Percentiles rank a stretch among this genome's conserved stretches.
Conservation (phyloP, 345 rosid genomes). For the Lepidium sativum region DNA sequence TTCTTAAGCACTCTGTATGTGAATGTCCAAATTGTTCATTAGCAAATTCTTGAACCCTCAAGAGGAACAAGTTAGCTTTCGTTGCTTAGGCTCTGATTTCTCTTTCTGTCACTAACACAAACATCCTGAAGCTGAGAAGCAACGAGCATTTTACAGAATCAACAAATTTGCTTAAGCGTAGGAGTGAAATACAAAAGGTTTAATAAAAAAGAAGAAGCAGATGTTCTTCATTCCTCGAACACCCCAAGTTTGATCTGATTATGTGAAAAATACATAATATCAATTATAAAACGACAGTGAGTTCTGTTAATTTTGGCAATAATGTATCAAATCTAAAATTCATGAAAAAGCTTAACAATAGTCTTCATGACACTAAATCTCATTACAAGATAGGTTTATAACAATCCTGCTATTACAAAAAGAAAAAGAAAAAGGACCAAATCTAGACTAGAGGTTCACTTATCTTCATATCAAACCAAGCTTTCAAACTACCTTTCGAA, state of each 20-base stretch:
- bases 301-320: background rate
- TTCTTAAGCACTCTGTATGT: constrained; percentile 52
- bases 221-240: background rate
- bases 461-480: no score
- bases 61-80: constrained; percentile 51
- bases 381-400: constrained; percentile 18
- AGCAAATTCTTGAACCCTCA: constrained; percentile 58
- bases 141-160: background rate
- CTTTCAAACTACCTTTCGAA: no score
- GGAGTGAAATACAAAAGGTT: constrained; percentile 41
- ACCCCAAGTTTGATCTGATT: background rate
- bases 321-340: background rate
- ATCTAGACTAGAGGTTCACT: no score
- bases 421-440: background rate
- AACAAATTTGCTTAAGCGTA: constrained; percentile 34
- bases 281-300: background rate
- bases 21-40: constrained; percentile 72
- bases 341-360: constrained; percentile 2
- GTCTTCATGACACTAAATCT: constrained; percentile 4
- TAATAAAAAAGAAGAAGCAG: constrained; percentile 38
- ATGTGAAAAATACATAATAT: background rate
- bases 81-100: constrained; percentile 39
- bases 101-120: background rate
- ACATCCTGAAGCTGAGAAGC: background rate
- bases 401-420: constrained; percentile 14